Base-by-base conservation (phyloP, 169 alveolate species). In the Eimeria tenella region DNA sequence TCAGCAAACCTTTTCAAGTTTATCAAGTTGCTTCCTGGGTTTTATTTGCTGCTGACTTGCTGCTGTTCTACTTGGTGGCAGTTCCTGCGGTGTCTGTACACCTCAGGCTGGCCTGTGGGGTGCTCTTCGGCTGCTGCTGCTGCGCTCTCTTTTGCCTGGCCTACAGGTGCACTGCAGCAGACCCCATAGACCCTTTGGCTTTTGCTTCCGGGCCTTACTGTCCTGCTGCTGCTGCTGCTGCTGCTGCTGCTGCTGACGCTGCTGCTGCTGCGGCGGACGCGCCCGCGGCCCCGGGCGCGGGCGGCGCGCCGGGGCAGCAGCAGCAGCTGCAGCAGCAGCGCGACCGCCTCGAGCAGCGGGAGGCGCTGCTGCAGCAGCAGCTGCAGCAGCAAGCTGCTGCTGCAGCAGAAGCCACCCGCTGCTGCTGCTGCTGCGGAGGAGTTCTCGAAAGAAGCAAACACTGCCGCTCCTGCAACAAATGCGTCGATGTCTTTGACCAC, bases 401-500 rank as follows among this genome's bases (percentile, higher is more conserved):
- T 5, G 49, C 79, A 4, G 58, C 21, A 15, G 68, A 4, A n/a
- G 93, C 79, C 3, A 58, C 79, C 2, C 75, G 82, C 5, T 56
- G 49, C 53, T 93, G 95, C 71, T 55, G 86, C 60, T 65, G 62
- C 9, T 74, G 94, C 74, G 94, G 94, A 25, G 91, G 52, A 52
- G 96, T 94, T 1, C 11, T 73, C 25, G 88, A 86, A 49, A 5
- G 81, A 8, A 87, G 94, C 81, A 97, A 97, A 60, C 98, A 97
- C 84, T 97, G 98, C 93, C 90, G 97, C 7, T 95, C 95, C 9
- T 97, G 98, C 95, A 96, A 97, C 86, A 95, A 94, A 82, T 97
- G 99, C 79, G 96, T 97, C 71, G 96, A 93, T 63, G 97, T 96
- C 77, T 95, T 96, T 70, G 99, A 97, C 75, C 99, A 97, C 68